Evolutionary conservation across 202 grass and related monocot species (phyloP), one percentile per base, ranked within the genome.

Genomic region (Carex arenaria): DNA sequence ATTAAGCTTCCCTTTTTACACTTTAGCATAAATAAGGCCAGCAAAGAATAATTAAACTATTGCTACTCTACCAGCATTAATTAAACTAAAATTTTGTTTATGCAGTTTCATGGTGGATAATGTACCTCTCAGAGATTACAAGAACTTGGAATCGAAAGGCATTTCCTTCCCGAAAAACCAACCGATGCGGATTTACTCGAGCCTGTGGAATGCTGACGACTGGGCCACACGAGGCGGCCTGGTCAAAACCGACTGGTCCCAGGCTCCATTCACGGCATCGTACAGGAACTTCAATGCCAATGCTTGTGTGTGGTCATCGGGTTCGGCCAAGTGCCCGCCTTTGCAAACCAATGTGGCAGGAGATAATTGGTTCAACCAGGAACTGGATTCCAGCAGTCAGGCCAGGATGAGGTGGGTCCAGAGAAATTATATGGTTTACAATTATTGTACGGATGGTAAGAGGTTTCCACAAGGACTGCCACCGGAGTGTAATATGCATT

Each of bases 51-150:
- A 49, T 23, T 23, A 57, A 71, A 18, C 4, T 5, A 26, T 10
- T 38, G 23, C 11, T 62, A 26, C 72, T 70, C 15, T 74, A 43
- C 18, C 18, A 57, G 14, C 14, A 77, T n/a, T 34, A n/a, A 76
- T 10, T 10, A 20, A 32, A 57, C 14, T 17, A 13, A 61, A 15
- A 30, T 75, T 78, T 9, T n/a, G 22, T 82, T 72, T 45, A 3
- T 73, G 72, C 87, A 96, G 93, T 7, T 97, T 97, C 86, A 91
- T 92, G 85, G 94, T 97, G 83, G 94, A 97, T 71, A 90, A 91
- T n/a, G 54, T 88, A 82, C 94, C 94, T 15, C 90, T 97, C 80
- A 86, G 91, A 84, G 94, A 97, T 67, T 97, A 92, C 88, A 47
- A 15, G 71, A 97, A 97, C 89, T 69, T 91, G 47, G 91, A 97